Conservation (phyloP, 345 rosid species). For the Hypericum androsaemum region DNA sequence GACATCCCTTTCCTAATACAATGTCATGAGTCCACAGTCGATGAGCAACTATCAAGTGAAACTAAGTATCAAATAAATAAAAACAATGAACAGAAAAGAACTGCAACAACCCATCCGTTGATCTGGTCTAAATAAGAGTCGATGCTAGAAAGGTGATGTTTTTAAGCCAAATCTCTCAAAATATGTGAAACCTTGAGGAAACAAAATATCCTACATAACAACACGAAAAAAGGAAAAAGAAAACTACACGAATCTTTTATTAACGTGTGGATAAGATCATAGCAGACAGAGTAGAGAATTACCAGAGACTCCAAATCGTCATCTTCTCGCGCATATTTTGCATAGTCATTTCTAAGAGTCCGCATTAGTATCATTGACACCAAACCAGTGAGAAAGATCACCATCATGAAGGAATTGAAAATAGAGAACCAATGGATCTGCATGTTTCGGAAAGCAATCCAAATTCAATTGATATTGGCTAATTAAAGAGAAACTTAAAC, state of each 20-base stretch:
- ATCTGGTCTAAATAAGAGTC: too few species aligned
- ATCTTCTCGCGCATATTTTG: conserved; percentile 93
- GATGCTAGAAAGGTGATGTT: too few species aligned
- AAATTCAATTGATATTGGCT: conserved; percentile 1
- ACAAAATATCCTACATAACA: too few species aligned
- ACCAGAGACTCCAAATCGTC: conserved; percentile 94
- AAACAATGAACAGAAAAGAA: too few species aligned
- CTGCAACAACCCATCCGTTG: too few species aligned
- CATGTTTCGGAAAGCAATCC: conserved; percentile 11
- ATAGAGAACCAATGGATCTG: conserved; percentile 98
- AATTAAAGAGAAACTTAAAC: neutral
- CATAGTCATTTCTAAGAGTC: conserved; percentile 89
- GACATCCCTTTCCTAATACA: conserved; percentile 79
- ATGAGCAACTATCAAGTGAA: conserved; percentile 3
- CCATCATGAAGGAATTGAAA: conserved; percentile 98
- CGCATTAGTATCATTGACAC: conserved; percentile 97
- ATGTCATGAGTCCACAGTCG: conserved; percentile 2
- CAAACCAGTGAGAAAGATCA: conserved; percentile 91
- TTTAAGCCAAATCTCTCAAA: too few species aligned
- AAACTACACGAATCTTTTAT: too few species aligned
- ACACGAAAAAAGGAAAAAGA: too few species aligned
- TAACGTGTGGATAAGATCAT: neutral
- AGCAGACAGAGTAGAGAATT: conserved; percentile 15
- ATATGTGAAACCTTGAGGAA: too few species aligned
- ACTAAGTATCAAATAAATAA: too few species aligned